Evolutionary conservation across 2,329 filamentous ascomycete species (phyloP), one percentile per base, ranked within the genome.

Genomic region (Corynespora cassiicola): DNA sequence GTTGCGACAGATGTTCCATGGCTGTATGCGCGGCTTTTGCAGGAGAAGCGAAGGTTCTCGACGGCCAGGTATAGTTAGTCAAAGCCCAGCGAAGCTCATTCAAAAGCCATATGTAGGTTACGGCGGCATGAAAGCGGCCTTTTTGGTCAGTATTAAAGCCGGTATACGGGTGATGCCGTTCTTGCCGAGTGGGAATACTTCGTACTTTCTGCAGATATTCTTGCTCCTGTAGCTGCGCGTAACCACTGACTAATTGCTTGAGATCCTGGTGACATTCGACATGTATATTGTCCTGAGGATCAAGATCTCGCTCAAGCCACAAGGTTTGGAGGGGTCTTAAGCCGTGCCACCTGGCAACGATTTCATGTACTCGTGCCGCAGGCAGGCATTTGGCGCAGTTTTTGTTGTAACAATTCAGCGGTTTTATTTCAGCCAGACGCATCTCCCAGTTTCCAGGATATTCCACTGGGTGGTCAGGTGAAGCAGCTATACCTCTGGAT

Each of bases 21-120:
- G n/a, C n/a, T n/a, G n/a, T n/a, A n/a, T n/a, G n/a, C n/a, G n/a
- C n/a, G n/a, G n/a, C n/a, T n/a, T n/a, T n/a, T n/a, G n/a, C n/a
- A n/a, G n/a, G n/a, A n/a, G n/a, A n/a, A n/a, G n/a, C n/a, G n/a
- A n/a, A n/a, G n/a, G n/a, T n/a, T n/a, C n/a, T 22, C 4, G 23
- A 11, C 4, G 45, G 46, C 9, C 42, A 48, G 2, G 8, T 11
- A 18, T 54, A 56, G 10, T 54, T 39, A 2, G 50, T 44, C 7
- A 60, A 28, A 7, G 50, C 32, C 59, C 58, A 63, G 33, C 52
- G 53, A 7, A 61, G 32, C 28, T 61, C 54, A 12, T 58, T 60
- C 27, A 53, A 14, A 3, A 58, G 22, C 58, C 59, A 63, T 10
- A 59, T 27, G 9, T 31, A 36, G 1, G 37, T 50, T 3, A 55